A percentile compares a stretch with the other conserved stretches of the same genome.
phyloP scores from a whole-genome alignment of 805 yeast genomes.

The Candida suzukii region DNA sequence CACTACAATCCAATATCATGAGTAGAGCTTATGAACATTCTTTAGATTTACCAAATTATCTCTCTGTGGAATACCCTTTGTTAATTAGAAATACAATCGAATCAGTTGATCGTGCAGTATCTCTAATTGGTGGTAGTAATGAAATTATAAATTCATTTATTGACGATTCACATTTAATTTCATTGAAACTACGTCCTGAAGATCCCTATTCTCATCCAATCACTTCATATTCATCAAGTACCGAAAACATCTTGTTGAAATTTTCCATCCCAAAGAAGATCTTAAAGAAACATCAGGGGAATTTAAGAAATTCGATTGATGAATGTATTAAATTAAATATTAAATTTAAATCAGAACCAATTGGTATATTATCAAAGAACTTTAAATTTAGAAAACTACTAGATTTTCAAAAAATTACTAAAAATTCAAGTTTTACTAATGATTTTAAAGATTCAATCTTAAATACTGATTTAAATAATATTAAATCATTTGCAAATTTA shows the following conservation, averaged over 20 bases:
- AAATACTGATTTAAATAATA: constrained; percentile 32
- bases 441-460: constrained; percentile 33
- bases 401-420: constrained; percentile 74
- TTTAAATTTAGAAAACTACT: constrained; percentile 79
- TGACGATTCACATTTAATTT: constrained; percentile 21
- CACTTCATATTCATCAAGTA: constrained; percentile 41
- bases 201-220: constrained; percentile 51
- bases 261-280: constrained; percentile 53
- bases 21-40: constrained; percentile 32
- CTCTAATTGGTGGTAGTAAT: constrained; percentile 59
- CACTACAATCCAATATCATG: not conserved
- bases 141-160: constrained; percentile 36
- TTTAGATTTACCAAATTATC: constrained; percentile 65
- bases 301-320: constrained; percentile 35
- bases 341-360: constrained; percentile 44
- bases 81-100: constrained; percentile 42
- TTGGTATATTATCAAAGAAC: constrained; percentile 59
- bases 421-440: constrained; percentile 43
- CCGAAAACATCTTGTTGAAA: constrained; percentile 54
- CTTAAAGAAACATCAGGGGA: constrained; percentile 32
- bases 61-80: constrained; percentile 75
- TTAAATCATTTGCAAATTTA: constrained; percentile 30
- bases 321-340: constrained; percentile 25
- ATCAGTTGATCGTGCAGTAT: constrained; percentile 47
- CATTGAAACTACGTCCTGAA: constrained; percentile 24